Evolutionary conservation across 192 early-diverging fungal genomes (phyloP), one percentile per base, ranked within the genome.

Genomic region (Umbelopsis isabellina): DNA sequence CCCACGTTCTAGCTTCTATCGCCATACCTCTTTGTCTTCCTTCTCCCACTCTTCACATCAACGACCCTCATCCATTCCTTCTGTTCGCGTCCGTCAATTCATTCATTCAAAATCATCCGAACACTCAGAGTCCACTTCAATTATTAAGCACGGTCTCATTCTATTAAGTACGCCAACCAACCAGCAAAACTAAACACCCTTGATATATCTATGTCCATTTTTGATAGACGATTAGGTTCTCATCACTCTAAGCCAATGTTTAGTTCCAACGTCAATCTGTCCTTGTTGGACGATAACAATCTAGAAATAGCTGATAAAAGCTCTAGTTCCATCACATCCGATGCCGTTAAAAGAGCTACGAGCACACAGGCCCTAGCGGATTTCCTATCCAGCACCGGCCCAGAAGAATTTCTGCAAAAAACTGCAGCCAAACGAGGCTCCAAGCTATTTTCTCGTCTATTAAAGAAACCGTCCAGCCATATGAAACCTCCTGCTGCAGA

Each of bases 291-390:
- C 27, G 55, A 61, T 61, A 61, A 6, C 16, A 8, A 33, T 33
- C 3, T 61, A 25, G 55, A 61, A 27, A 13, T 61, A 4, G 27
- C 33, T 61, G 55, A 61, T 33, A 61, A 61, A 16, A 16, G 27
- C 7, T 16, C 27, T 18, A 27, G 23, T 16, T 35, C 16, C 16
- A 61, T 61, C 55, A 61, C 30, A n/a, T 25, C 27, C 25, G 55
- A 61, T 16, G 12, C 55, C 3, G 55, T 61, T 30, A 66, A 45
- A 46, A 46, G 68, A 55, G 23, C 46, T 11, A 78, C 76, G 6
- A 69, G 72, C 1, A 78, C 76, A 33, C 76, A 78, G 50, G 76
- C 76, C 11, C 61, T 78, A 15, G 76, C 73, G 16, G 76, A 78
- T 25, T 78, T 78, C 47, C 49, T 78, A 18, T 70, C 72, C 41